Evolutionary conservation across 2,329 filamentous ascomycete species (phyloP).

Genomic region (Leptosphaerulina australis): DNA sequence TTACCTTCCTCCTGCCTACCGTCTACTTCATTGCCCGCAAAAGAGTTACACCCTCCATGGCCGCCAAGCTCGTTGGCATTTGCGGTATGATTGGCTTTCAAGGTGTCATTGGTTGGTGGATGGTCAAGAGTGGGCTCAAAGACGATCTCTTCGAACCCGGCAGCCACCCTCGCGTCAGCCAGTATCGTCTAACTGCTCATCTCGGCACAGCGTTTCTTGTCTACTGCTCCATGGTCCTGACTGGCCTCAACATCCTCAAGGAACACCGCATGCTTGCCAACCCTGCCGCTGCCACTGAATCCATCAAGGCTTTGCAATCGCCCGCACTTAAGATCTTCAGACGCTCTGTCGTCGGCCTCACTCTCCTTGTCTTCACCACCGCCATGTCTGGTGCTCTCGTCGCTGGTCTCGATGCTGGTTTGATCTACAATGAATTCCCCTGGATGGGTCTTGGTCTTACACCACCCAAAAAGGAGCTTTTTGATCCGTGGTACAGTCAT

Average conservation of each 20-base stretch:
- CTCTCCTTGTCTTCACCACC: slow-evolving; percentile 80
- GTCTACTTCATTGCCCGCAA: slow-evolving; percentile 84
- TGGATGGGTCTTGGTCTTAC: slow-evolving; percentile 86
- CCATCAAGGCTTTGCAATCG: slow-evolving; percentile 65
- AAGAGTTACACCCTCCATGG: slow-evolving; percentile 78
- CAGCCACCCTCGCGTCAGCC: slow-evolving; percentile 87
- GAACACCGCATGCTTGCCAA: slow-evolving; percentile 73
- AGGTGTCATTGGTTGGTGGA: slow-evolving; percentile 97
- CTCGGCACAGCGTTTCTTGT: slow-evolving; percentile 89
- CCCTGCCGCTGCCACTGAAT: slow-evolving; percentile 65
- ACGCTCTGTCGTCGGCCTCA: slow-evolving; percentile 71
- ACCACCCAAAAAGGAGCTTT: slow-evolving; percentile 82
- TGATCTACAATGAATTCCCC: slow-evolving; percentile 99
- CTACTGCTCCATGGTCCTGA: slow-evolving; percentile 93
- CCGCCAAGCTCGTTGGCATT: slow-evolving; percentile 78
- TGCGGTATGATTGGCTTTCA: slow-evolving; percentile 91
- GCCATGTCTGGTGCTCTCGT: slow-evolving; percentile 94
- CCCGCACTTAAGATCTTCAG: slow-evolving; percentile 76
- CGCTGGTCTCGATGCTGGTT: slow-evolving; percentile 89
- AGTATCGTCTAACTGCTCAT: slow-evolving; percentile 91
- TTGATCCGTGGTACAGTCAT: slow-evolving; percentile 83
- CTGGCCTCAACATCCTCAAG: slow-evolving; percentile 82
- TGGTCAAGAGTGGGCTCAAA: slow-evolving; percentile 95
- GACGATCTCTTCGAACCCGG: slow-evolving; percentile 94
- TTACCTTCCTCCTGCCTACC: slow-evolving; percentile 87